Percentiles rank a stretch among this genome's conserved stretches.
phyloP scores from a whole-genome alignment of 208 protist genomes.

The Acanthamoeba castellanii region DNA sequence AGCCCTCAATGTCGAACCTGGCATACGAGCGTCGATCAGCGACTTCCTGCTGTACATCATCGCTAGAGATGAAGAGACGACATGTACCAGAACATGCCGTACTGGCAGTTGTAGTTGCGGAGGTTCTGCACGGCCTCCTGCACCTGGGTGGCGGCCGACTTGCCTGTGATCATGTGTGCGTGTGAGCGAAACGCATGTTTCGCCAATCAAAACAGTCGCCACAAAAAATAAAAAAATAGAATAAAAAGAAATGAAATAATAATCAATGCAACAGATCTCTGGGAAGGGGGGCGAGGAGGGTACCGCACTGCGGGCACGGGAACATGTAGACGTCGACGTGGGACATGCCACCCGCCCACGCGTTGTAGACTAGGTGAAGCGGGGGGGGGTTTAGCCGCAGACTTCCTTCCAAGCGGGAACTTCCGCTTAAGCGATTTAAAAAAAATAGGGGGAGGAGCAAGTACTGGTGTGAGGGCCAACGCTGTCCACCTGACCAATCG shows the following conservation, averaged over 20 bases:
- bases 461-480: not conserved
- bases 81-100: slow-evolving; percentile 56
- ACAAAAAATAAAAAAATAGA: no score
- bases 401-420: no score
- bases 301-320: slow-evolving; percentile 57
- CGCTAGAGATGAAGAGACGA: no score
- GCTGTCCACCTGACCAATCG: not conserved
- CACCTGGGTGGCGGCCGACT: slow-evolving; percentile 46
- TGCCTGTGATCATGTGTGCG: not conserved
- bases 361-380: slow-evolving; percentile 6
- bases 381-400: no score
- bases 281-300: no score
- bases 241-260: no score
- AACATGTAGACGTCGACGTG: slow-evolving; percentile 76
- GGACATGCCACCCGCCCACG: slow-evolving; percentile 53
- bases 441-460: not conserved
- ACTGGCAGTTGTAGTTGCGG: slow-evolving; percentile 25
- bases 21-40: no score
- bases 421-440: not conserved
- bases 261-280: no score
- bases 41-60: no score
- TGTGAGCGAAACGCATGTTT: no score
- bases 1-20: slow-evolving; percentile 69
- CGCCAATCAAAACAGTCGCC: no score
- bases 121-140: slow-evolving; percentile 33